Base-by-base conservation (phyloP, 192 early-diverging fungal species). In the Blastocladiella britannica region DNA sequence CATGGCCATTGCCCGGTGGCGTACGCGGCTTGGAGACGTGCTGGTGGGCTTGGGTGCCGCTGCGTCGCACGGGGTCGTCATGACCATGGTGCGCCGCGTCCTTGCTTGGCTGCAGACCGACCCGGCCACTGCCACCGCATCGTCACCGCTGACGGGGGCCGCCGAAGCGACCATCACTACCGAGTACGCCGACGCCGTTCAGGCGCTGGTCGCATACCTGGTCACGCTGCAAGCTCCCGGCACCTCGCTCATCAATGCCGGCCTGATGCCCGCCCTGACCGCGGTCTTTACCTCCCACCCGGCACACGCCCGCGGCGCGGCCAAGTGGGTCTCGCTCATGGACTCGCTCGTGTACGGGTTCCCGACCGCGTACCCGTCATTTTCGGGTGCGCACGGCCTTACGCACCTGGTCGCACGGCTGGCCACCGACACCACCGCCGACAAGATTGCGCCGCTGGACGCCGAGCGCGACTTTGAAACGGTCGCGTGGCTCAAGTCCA, bases 51-150 rank as follows among this genome's bases (percentile, higher is more conserved):
- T 94, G 54, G 93, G 91, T 57, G 88, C 88, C 1, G 86, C 88
- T 2, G 90, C 89, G 4, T 93, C 90, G 60, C 90, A 96, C 59
- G 94, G 94, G 25, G 77, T 83, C 26, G 70, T 96, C 15, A 82
- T 96, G 69, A 84, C 79, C 57, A 72, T 85, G 5, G 61, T 96
- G 29, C 79, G 88, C 57, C 81, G 80, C 58, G 74, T 88, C 25
- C 77, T 88, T 27, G 55, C 72, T 4, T 63, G 69, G 28, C 29
- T 79, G 25, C 71, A 76, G 24, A 65, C 67, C 26, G 53, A 60
- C n/a, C n/a, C n/a, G n/a, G n/a, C n/a, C n/a, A n/a, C n/a, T n/a
- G n/a, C n/a, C n/a, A n/a, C n/a, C n/a, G n/a, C n/a, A n/a, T n/a
- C n/a, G n/a, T n/a, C n/a, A n/a, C n/a, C n/a, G n/a, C n/a, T n/a